Base-by-base conservation (phyloP, 768 basidiomycete species). In the Pholiota conissans region DNA sequence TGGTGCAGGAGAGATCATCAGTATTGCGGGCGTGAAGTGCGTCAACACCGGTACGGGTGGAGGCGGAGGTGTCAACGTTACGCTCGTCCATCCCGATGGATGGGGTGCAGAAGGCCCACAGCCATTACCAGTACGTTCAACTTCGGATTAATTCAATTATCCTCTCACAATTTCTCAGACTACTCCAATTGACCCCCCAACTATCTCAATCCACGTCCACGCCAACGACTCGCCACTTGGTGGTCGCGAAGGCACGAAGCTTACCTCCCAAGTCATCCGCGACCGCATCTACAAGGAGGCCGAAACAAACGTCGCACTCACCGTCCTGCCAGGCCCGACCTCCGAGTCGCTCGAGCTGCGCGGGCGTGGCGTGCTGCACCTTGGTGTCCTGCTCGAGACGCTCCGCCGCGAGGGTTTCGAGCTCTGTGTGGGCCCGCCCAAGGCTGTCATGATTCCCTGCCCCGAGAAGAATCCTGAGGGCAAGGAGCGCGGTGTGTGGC, bases 141-240 rank as follows among this genome's bases (percentile, higher is more conserved):
- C n/a, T 45, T 53, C 16, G 27, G 30, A 47, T 28, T 28, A 0
- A 5, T 24, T 14, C 11, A 40, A 49, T n/a, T n/a, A n/a, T n/a
- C n/a, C 16, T 32, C 20, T 11, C 4, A 32, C 46, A n/a, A 27
- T 58, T n/a, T 53, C 66, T 63, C 65, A 69, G 68, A 73, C 79
- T 2, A 79, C 79, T 0, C 80, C 79, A 29, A 82, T 82, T 28
- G 79, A 80, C 64, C 79, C 80, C 0, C 80, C 79, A 0, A 82
- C 79, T 6, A 80, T 82, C 59, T 79, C 77, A 20, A 74, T 79
- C 61, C 71, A 76, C 49, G 67, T 82, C 2, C 72, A 79, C 57
- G 74, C 80, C 49, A 80, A 82, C 61, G 78, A 80, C 57, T 77
- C 77, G 6, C 79, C 80, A 1, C 70, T 80, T 40, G 78, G 73